phyloP scores from a whole-genome alignment of 306 rosid genomes.

The Castanea sativa region DNA sequence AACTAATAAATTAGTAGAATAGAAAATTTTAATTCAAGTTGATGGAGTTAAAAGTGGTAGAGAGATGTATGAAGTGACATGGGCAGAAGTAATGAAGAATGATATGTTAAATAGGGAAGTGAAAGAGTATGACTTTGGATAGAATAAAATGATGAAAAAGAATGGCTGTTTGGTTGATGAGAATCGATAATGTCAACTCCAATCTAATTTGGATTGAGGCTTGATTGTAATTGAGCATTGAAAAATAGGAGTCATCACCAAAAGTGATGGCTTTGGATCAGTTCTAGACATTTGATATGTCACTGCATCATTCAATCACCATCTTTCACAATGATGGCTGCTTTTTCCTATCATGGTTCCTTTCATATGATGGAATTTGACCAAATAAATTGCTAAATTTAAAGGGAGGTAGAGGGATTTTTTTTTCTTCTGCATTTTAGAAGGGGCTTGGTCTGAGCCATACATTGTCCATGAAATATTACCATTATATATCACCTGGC shows the following conservation, averaged over 20 bases:
- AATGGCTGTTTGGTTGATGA: not conserved
- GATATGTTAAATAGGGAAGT: not conserved
- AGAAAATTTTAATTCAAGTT: not conserved
- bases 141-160: not conserved
- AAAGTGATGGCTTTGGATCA: not conserved
- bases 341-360: too few species aligned
- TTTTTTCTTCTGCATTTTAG: too few species aligned
- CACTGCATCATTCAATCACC: not conserved
- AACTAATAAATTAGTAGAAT: not conserved
- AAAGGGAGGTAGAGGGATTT: too few species aligned
- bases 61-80: not conserved
- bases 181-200: not conserved
- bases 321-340: not conserved
- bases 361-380: too few species aligned
- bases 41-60: not conserved
- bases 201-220: not conserved
- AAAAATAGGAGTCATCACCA: not conserved
- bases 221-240: not conserved
- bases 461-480: too few species aligned
- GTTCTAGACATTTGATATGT: not conserved
- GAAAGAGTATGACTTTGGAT: not conserved
- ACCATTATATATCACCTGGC: too few species aligned
- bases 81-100: not conserved
- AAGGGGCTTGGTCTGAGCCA: too few species aligned
- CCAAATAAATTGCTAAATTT: too few species aligned